These are phyloP conservation scores for Phaseolus lunatus DNA, from an alignment of 306 rosid species.

Conservation along the genomic window DNA sequence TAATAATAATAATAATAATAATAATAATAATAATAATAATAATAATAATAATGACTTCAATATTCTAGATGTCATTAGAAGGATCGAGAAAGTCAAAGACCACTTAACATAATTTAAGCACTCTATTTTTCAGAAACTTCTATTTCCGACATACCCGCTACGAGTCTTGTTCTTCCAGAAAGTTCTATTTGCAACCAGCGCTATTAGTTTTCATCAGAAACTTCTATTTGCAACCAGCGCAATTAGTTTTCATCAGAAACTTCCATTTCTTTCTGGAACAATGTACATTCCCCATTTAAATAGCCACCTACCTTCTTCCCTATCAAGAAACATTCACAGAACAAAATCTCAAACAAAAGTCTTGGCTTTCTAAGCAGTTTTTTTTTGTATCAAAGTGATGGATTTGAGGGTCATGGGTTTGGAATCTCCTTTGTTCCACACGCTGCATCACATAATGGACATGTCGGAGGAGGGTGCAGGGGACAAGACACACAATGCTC, in stretches of 20 bases:
- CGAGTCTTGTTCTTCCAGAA: not conserved
- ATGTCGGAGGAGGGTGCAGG: not conserved
- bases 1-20: no score
- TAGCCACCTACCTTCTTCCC: not conserved
- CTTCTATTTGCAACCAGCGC: not conserved
- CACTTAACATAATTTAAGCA: no score
- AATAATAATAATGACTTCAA: no score
- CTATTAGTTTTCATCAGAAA: not conserved
- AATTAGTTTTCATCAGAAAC: slow-evolving; percentile 5
- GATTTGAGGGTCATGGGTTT: not conserved
- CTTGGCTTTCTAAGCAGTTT: not conserved
- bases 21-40: no score
- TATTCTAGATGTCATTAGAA: no score
- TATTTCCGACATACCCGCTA: no score
- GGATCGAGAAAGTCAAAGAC: no score
- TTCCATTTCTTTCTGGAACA: slow-evolving; percentile 31
- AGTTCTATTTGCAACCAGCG: not conserved
- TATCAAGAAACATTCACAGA: no score
- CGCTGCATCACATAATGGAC: not conserved
- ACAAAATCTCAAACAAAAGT: not conserved
- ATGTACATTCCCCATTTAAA: not conserved
- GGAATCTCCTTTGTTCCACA: not conserved
- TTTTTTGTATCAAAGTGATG: not conserved
- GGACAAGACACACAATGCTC: not conserved
- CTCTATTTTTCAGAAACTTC: no score